phyloP scores from a whole-genome alignment of 768 basidiomycete genomes.

The Inosperma sp. region DNA sequence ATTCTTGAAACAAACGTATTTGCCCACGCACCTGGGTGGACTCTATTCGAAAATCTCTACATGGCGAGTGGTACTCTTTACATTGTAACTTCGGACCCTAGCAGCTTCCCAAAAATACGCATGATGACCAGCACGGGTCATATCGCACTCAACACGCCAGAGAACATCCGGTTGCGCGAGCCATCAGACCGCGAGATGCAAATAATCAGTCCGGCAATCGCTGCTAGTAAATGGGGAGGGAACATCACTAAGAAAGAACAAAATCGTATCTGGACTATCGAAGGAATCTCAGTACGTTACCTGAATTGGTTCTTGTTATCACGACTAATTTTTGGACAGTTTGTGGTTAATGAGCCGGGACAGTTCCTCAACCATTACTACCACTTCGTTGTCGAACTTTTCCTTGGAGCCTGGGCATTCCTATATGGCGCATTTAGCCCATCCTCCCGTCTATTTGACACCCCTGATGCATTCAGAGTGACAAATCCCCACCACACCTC shows the following conservation, averaged over 20 bases:
- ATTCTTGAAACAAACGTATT: conserved; percentile 59
- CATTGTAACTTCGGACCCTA: conserved; percentile 43
- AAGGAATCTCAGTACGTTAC: conserved; percentile 54
- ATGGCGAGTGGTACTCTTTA: conserved; percentile 70
- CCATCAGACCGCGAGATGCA: conserved; percentile 57
- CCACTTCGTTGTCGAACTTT: conserved; percentile 71
- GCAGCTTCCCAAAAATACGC: conserved; percentile 30
- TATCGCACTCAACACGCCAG: conserved; percentile 46
- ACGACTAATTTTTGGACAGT: conserved; percentile 21
- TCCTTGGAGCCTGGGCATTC: conserved; percentile 64
- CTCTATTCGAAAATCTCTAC: conserved; percentile 71
- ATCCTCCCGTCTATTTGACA: background rate
- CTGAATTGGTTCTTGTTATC: background rate
- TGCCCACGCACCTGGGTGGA: conserved; percentile 70
- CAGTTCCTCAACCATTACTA: conserved; percentile 77
- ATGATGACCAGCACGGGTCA: conserved; percentile 62
- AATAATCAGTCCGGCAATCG: conserved; percentile 51
- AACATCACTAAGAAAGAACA: conserved; percentile 24
- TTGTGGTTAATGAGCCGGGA: conserved; percentile 54
- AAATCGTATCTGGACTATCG: conserved; percentile 56
- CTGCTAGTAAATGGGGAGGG: conserved; percentile 53
- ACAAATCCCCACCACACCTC: conserved; percentile 11
- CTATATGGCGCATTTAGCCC: conserved; percentile 46
- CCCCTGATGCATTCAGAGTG: background rate
- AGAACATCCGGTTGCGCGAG: conserved; percentile 56